Percentiles rank a stretch among this genome's conserved stretches.
Evolutionary conservation across 2,329 filamentous ascomycete genomes (phyloP).

Genomic region (Rutstroemia sydowiana): DNA sequence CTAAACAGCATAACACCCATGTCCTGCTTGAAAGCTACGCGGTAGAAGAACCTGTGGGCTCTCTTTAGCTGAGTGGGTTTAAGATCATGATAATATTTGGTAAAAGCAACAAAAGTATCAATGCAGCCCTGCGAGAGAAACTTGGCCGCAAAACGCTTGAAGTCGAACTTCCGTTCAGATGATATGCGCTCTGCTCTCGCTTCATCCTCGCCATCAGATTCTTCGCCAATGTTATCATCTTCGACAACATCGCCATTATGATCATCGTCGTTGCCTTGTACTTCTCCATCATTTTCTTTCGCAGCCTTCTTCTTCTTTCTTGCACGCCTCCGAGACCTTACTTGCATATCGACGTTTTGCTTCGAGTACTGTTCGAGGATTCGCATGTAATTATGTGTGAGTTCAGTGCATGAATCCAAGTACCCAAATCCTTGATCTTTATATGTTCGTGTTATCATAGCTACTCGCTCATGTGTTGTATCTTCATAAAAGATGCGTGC

Average conservation of each 20-base stretch:
- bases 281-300: constrained; percentile 34
- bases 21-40: constrained; percentile 90
- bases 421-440: constrained; percentile 93
- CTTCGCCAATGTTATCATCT: constrained; percentile 42
- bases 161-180: constrained; percentile 89
- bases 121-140: constrained; percentile 81
- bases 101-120: constrained; percentile 79
- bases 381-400: constrained; percentile 83
- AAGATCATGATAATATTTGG: constrained; percentile 74
- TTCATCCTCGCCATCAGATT: constrained; percentile 70
- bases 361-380: constrained; percentile 92
- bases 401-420: constrained; percentile 82
- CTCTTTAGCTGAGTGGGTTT: constrained; percentile 77
- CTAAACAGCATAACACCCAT: constrained; percentile 83
- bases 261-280: constrained; percentile 38
- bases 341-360: constrained; percentile 87
- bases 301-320: constrained; percentile 65
- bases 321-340: constrained; percentile 71
- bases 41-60: constrained; percentile 88
- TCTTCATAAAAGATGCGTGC: constrained; percentile 99
- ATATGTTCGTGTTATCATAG: constrained; percentile 74
- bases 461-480: constrained; percentile 79
- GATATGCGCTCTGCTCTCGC: constrained; percentile 61
- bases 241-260: constrained; percentile 43
- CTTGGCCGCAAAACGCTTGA: constrained; percentile 70